Evolutionary conservation across 75 land plant species (phyloP).

Genomic region (Cunninghamia lanceolata): DNA sequence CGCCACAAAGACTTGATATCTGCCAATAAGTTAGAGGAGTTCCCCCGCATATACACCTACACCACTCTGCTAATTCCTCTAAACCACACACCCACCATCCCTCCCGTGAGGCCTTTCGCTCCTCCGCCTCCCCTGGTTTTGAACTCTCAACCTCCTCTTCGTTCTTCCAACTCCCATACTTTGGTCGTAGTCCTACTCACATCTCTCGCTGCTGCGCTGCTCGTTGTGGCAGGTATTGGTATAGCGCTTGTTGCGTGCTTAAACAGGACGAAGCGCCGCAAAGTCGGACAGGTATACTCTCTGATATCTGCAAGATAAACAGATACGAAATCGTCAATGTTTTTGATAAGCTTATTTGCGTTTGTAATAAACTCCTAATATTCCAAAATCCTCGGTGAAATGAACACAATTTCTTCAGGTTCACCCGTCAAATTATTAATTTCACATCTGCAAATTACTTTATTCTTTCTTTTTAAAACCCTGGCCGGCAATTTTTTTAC

Average conservation of each 20-base stretch:
- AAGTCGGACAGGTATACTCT: neutral
- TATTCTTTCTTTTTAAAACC: too few relatives aligned
- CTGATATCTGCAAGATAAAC: neutral
- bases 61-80: neutral
- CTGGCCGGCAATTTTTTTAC: too few relatives aligned
- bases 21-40: too few relatives aligned
- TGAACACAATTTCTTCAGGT: too few relatives aligned
- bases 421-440: too few relatives aligned
- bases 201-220: neutral
- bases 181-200: constrained; percentile 13
- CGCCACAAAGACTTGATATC: neutral
- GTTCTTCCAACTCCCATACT: neutral
- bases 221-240: neutral
- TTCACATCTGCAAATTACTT: too few relatives aligned
- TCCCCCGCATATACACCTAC: too few relatives aligned
- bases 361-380: too few relatives aligned
- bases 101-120: constrained; percentile 23
- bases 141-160: neutral
- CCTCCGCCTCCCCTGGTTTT: constrained; percentile 4
- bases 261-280: constrained; percentile 7
- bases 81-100: constrained; percentile 8
- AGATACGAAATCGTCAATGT: too few relatives aligned
- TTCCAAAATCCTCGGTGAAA: too few relatives aligned
- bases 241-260: neutral
- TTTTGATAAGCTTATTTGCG: too few relatives aligned